Conservation (phyloP, 352 stramenopile genomes). For the Pythium sp. region DNA sequence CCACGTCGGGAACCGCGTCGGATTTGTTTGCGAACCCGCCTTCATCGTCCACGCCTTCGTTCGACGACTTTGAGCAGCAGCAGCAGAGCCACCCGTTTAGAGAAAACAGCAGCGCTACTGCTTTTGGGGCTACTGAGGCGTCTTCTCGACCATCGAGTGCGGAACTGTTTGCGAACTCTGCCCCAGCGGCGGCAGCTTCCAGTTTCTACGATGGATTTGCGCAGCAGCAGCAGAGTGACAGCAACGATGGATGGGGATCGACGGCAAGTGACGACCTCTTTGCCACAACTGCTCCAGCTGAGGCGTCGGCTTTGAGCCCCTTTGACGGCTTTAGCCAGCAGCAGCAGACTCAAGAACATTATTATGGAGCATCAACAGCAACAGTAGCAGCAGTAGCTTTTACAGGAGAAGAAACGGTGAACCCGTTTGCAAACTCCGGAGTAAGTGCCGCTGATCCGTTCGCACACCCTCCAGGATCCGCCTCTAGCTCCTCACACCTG, state of each 20-base stretch:
- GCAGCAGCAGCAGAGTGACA: neutral
- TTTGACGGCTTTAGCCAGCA: conserved; percentile 11
- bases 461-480: neutral
- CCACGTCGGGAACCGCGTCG: conserved; percentile 6
- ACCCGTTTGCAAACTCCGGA: neutral
- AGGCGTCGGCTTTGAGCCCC: neutral
- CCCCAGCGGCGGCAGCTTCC: neutral
- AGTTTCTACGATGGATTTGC: conserved; percentile 12
- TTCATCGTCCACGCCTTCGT: conserved; percentile 6
- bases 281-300: neutral
- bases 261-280: conserved; percentile 9
- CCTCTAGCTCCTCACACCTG: neutral
- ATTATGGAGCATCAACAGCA: neutral
- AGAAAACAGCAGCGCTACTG: neutral
- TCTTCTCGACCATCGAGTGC: neutral
- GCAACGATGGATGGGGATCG: neutral
- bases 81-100: neutral
- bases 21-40: conserved; percentile 12
- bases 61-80: conserved; percentile 11
- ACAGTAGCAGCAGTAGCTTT: neutral
- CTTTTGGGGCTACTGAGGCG: neutral
- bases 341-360: neutral
- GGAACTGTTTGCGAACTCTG: conserved; percentile 12
- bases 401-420: neutral
- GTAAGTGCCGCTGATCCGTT: conserved; percentile 3